phyloP scores from a whole-genome alignment of 305 asterid genomes.

The Withania somnifera region DNA sequence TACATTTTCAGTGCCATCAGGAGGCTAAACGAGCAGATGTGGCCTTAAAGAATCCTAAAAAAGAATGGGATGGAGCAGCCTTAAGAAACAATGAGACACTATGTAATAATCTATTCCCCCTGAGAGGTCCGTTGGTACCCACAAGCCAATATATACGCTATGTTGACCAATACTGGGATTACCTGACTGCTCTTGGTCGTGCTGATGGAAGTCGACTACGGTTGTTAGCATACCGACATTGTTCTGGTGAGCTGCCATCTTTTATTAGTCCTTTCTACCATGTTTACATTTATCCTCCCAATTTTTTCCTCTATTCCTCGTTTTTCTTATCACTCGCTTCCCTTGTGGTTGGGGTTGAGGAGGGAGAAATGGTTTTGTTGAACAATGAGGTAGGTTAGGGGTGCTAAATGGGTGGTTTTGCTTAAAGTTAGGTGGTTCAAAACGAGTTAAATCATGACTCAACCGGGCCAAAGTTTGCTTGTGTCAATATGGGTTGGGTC shows the following conservation, averaged over 20 bases:
- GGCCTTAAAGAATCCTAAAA: conserved; percentile 70
- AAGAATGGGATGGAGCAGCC: conserved; percentile 99
- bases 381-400: background rate
- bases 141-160: conserved; percentile 70
- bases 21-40: conserved; percentile 99
- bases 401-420: background rate
- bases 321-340: background rate
- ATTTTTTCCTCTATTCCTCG: background rate
- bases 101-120: conserved; percentile 84
- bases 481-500: background rate
- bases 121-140: conserved; percentile 84
- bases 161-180: conserved; percentile 98
- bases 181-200: conserved; percentile 86
- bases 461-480: background rate
- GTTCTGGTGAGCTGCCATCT: conserved; percentile 63
- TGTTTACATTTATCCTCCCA: background rate
- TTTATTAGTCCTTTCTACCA: background rate
- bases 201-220: conserved; percentile 98
- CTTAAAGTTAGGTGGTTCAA: background rate
- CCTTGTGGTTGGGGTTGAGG: background rate
- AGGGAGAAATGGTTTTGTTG: background rate
- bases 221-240: conserved; percentile 73
- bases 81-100: conserved; percentile 95
- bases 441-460: background rate
- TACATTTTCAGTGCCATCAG: conserved; percentile 99